Evolutionary conservation across 768 basidiomycete genomes (phyloP).

Genomic region (Tricholoma furcatifolium): DNA sequence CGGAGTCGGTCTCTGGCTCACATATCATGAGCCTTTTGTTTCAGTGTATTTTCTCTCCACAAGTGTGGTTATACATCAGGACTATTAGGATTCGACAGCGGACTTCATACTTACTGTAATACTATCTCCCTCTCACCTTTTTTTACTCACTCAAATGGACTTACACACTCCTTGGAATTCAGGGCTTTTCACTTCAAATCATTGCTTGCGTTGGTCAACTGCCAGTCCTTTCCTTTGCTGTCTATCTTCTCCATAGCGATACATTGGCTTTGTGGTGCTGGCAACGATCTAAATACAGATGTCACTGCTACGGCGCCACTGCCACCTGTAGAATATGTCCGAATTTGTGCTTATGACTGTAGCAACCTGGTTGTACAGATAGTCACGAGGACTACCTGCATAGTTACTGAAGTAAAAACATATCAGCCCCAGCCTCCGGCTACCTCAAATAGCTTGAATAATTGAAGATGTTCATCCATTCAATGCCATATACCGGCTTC

Average conservation of each 20-base stretch:
- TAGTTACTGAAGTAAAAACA: too few species aligned
- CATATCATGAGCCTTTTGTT: constrained; percentile 19
- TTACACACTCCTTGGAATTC: neutral
- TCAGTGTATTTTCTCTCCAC: neutral
- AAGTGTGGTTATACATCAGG: constrained; percentile 13
- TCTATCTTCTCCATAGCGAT: constrained; percentile 1
- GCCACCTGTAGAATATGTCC: too few species aligned
- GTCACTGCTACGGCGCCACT: too few species aligned
- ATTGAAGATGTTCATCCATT: neutral
- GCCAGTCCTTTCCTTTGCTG: too few species aligned
- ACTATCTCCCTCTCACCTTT: neutral
- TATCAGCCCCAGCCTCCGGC: too few species aligned
- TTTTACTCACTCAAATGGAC: neutral
- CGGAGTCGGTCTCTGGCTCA: constrained; percentile 30
- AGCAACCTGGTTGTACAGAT: too few species aligned
- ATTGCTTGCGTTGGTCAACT: constrained; percentile 3
- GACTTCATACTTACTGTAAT: constrained; percentile 19
- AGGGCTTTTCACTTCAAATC: neutral
- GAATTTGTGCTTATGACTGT: too few species aligned
- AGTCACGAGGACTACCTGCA: too few species aligned
- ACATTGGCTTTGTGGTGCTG: neutral
- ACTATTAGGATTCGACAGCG: constrained; percentile 7
- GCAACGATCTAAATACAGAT: neutral
- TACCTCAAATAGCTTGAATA: neutral
- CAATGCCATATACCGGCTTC: too few species aligned